Base-by-base conservation (phyloP, 495 filamentous ascomycete genomes). In the Trichocladium uniseriatum region DNA sequence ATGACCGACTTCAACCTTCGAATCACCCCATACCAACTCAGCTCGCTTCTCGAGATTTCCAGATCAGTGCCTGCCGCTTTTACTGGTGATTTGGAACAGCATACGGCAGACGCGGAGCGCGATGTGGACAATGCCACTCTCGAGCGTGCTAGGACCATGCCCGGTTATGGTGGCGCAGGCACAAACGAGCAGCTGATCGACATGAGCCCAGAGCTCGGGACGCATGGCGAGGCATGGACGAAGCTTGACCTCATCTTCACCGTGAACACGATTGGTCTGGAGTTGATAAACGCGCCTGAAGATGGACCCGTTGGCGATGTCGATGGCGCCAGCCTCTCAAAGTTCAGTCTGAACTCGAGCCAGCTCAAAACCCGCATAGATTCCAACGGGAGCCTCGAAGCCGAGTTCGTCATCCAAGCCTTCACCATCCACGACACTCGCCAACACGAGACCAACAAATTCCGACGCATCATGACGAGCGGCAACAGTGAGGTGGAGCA, bases 381-480 rank as follows among this genome's bases (percentile, higher is more conserved):
- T 54, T 92, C 83, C 21, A 89, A 98, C 68, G 83, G 85, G 16
- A 89, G 90, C 10, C 61, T 98, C 15, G 92, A 98, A 63, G 90
- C 91, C 1, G 94, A 98, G 64, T 77, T 98, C 20, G 71, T 95
- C 41, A 87, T 97, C 21, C 85, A 95, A 51, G 92, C 92, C 0
- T 94, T 98, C 63, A 94, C 90, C 0, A 95, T 97, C 54, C 79
- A 82, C 39, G 92, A 98, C 60, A 96, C 85, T 53, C 82, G 92
- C 41, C 81, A 78, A 22, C 74, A 79, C 38, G 89, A 92, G 52
- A 87, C 81, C 7, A 97, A 95, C 66, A 95, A 95, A 64, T 98
- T 91, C 76, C 79, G 87, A 37, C 94, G 94, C 63, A 95, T 97
- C 66, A 97, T 98, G 92, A 90, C 91, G 19, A 81, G 94, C 54